Base-by-base conservation (phyloP, 1,139 yeast species). In the Magnusiomyces paraingens region DNA sequence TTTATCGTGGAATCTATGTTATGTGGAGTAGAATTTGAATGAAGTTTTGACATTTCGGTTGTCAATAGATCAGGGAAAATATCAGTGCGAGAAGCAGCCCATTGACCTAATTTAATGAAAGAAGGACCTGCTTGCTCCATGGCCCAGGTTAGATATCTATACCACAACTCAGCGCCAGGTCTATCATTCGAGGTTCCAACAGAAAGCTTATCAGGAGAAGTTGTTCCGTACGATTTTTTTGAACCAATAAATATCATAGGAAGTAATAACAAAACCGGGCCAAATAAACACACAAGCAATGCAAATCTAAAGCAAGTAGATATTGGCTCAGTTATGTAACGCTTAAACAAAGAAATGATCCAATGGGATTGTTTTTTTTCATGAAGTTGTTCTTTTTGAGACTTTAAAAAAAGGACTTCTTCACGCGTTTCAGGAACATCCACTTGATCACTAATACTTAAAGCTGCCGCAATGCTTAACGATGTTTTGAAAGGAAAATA, bases 61-160 rank as follows among this genome's bases (percentile, higher is more conserved):
- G 99, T 93, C 70, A 93, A 71, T 49, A 80, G 88, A 52, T 73
- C 74, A 1, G 96, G 86, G 70, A 93, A 91, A 44, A 93, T 86
- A 69, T 93, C 99, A 0, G 96, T 87, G 70, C 99, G 79, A n/a
- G 96, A 86, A 2, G 98, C 98, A 0, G 99, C 99, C 99, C 99
- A 93, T 73, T 94, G 99, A 2, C 98, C 99, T 59, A 93, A 77
- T 66, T 93, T 93, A 58, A 93, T 88, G 69, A 93, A 93, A 5
- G 96, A 85, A 1, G 99, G 96, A 1, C 99, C 99, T 0, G 96
- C 96, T 32, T 75, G 60, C 67, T 93, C 96, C 58, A 94, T 82
- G 1, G 86, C 74, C 71, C 80, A 73, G 52, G 91, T 76, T 43
- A 91, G 70, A 56, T 83, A 73, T 53, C 70, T 70, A 68, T 79